A percentile compares a stretch with the other conserved stretches of the same genome.
These are phyloP conservation scores for Arachis monticola DNA, from an alignment of 331 rosid species.

Conservation along the genomic window DNA sequence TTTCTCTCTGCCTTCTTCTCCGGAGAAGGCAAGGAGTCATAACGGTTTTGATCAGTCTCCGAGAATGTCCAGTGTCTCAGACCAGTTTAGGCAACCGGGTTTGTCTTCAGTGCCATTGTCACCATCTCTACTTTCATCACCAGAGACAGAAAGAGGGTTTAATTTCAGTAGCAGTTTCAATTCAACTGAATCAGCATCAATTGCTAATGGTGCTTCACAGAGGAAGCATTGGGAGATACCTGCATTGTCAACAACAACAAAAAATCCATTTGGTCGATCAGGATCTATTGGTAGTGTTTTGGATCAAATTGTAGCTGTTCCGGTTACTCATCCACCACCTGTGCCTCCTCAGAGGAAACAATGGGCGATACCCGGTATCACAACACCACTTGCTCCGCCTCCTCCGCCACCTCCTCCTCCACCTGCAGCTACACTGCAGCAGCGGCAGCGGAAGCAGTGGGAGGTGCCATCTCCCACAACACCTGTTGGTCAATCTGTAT, in stretches of 20 bases:
- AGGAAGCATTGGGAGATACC: constrained; percentile 50
- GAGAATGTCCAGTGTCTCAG: constrained; percentile 51
- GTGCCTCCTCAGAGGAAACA: constrained; percentile 41
- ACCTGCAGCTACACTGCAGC: constrained; percentile 11
- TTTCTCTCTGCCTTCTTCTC: constrained; percentile 56
- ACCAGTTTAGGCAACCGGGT: constrained; percentile 39
- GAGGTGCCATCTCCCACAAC: constrained; percentile 34
- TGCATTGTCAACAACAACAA: background rate
- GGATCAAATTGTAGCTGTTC: constrained; percentile 32
- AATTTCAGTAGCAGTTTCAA: background rate
- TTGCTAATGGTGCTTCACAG: constrained; percentile 29
- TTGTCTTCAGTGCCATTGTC: constrained; percentile 41
- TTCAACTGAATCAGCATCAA: constrained; percentile 6
- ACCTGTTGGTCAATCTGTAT: constrained; percentile 34
- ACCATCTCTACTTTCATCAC: constrained; percentile 48
- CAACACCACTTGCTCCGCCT: constrained; percentile 13
- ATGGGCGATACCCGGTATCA: constrained; percentile 41
- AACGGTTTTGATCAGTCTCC: constrained; percentile 54
- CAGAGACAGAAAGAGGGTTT: constrained; percentile 48
- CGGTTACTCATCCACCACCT: constrained; percentile 27
- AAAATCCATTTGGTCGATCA: constrained; percentile 2
- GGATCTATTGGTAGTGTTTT: constrained; percentile 15
- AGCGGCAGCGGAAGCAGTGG: constrained; percentile 45
- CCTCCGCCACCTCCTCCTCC: constrained; percentile 32
- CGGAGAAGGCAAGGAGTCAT: constrained; percentile 42